These are phyloP conservation scores for Annulohypoxylon stygium DNA, from an alignment of 495 filamentous ascomycete species.

Conservation along the genomic window DNA sequence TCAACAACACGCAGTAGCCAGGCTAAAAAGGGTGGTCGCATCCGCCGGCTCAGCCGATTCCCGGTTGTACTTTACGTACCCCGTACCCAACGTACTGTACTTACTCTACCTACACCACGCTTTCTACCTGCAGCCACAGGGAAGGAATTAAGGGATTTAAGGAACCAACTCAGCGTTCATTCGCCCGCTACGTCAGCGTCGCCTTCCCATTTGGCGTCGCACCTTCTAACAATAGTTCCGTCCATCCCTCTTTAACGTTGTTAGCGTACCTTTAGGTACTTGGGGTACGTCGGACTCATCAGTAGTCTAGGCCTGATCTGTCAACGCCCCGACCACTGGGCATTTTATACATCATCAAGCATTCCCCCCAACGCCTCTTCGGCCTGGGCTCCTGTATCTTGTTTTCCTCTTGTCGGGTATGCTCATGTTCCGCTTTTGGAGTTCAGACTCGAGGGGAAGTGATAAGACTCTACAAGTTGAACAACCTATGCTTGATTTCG, in stretches of 20 bases:
- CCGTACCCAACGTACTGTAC: constrained; percentile 35
- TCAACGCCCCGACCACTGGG: constrained; percentile 26
- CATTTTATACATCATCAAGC: constrained; percentile 19
- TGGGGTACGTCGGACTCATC: neutral
- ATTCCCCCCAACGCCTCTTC: constrained; percentile 11
- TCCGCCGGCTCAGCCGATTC: constrained; percentile 47
- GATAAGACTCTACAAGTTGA: constrained; percentile 56
- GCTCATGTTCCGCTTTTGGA: constrained; percentile 66
- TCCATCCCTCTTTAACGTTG: constrained; percentile 24
- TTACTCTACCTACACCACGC: constrained; percentile 37
- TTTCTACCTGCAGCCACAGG: constrained; percentile 38
- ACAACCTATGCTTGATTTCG: constrained; percentile 52
- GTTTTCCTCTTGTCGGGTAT: constrained; percentile 47
- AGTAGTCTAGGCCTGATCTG: constrained; percentile 29
- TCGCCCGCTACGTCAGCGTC: constrained; percentile 58
- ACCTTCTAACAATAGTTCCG: constrained; percentile 43
- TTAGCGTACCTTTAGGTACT: constrained; percentile 8
- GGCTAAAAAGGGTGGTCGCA: constrained; percentile 45
- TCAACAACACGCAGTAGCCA: constrained; percentile 28
- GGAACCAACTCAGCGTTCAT: constrained; percentile 25
- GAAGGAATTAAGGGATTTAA: constrained; percentile 29
- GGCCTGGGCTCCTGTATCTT: constrained; percentile 12
- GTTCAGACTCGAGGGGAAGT: constrained; percentile 62
- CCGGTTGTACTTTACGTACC: constrained; percentile 49
- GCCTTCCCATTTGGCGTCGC: constrained; percentile 48